A percentile compares a stretch with the other conserved stretches of the same genome.
Evolutionary conservation across 2,329 filamentous ascomycete species (phyloP).

Genomic region (Monilinia fructicola): DNA sequence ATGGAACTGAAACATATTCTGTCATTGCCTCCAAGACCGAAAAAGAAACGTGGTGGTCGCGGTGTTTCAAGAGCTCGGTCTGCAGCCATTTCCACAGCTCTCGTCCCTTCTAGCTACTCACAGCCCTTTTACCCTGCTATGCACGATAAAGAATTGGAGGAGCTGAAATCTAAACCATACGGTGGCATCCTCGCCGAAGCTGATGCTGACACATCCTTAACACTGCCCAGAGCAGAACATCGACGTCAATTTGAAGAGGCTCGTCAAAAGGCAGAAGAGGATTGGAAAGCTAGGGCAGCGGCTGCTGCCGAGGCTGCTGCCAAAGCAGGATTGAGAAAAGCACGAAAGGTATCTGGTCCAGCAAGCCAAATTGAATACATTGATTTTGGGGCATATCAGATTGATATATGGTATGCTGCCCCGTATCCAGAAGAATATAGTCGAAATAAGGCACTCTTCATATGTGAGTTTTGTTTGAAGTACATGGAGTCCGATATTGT

Average conservation of each 20-base stretch:
- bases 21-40: slow-evolving; percentile 57
- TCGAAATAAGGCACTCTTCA: slow-evolving; percentile 93
- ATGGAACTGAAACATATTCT: slow-evolving; percentile 61
- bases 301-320: slow-evolving; percentile 66
- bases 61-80: slow-evolving; percentile 45
- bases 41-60: slow-evolving; percentile 49
- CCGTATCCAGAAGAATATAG: slow-evolving; percentile 99
- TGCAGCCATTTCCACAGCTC: slow-evolving; percentile 37
- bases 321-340: slow-evolving; percentile 61
- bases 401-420: slow-evolving; percentile 98
- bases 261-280: slow-evolving; percentile 85
- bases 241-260: slow-evolving; percentile 86
- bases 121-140: slow-evolving; percentile 56
- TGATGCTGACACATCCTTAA: slow-evolving; percentile 89
- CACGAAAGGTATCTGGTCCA: slow-evolving; percentile 76
- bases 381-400: slow-evolving; percentile 95
- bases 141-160: slow-evolving; percentile 84
- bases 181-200: slow-evolving; percentile 86
- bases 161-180: slow-evolving; percentile 89
- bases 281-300: slow-evolving; percentile 73
- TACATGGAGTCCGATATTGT: slow-evolving; percentile 99
- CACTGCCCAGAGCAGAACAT: slow-evolving; percentile 76
- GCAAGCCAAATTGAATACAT: slow-evolving; percentile 98
- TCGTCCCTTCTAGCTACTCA: slow-evolving; percentile 35
- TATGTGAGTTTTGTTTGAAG: slow-evolving; percentile 98